Conservation (phyloP, 768 basidiomycete genomes). For the Pisolithus tinctorius region DNA sequence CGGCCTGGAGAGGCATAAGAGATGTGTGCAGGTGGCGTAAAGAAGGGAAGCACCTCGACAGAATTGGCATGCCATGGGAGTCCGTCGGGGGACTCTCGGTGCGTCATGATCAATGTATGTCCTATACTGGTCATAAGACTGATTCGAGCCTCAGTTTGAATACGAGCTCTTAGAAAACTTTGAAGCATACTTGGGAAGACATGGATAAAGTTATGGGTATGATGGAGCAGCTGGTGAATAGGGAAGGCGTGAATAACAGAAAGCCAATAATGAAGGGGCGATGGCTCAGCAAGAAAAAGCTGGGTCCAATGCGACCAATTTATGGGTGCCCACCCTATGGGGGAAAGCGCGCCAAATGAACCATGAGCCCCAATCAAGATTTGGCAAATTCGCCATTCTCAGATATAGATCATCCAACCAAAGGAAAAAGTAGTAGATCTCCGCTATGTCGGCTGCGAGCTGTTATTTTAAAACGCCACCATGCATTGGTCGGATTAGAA, state of each 20-base stretch:
- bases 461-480: conserved; percentile 25
- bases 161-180: background rate
- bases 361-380: background rate
- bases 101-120: conserved; percentile 17
- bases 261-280: background rate
- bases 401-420: background rate
- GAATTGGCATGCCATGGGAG: conserved; percentile 69
- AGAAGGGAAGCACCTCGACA: conserved; percentile 45
- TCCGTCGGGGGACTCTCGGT: conserved; percentile 36
- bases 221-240: background rate
- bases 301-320: background rate
- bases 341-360: background rate
- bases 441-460: conserved; percentile 11
- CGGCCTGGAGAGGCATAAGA: conserved; percentile 36
- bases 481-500: conserved; percentile 6
- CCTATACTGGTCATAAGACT: background rate
- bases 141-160: background rate
- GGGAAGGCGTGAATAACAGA: background rate
- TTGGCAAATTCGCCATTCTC: background rate
- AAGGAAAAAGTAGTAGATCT: background rate
- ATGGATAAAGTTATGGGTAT: background rate
- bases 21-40: background rate
- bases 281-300: background rate
- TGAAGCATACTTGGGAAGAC: background rate
- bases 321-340: background rate